A percentile compares a stretch with the other conserved stretches of the same genome.
These are phyloP conservation scores for Ogataea pignaliae DNA, from an alignment of 805 yeast genomes.

Conservation along the genomic window DNA sequence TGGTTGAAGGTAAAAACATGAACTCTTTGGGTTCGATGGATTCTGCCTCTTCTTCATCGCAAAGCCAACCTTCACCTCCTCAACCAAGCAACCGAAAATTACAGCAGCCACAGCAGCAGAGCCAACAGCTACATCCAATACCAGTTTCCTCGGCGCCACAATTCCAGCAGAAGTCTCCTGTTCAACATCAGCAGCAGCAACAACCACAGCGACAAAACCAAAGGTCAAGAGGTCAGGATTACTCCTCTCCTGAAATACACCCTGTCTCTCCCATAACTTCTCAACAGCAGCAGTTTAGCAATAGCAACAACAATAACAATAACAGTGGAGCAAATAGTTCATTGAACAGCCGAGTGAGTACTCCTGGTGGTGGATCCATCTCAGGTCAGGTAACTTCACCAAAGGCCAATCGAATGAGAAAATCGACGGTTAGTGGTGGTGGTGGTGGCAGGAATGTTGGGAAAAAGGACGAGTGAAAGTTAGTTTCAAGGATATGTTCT, in stretches of 20 bases:
- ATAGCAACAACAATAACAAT: not conserved
- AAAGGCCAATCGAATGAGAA: not conserved
- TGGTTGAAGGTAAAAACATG: not conserved
- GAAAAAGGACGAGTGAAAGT: not conserved
- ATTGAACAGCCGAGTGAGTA: not conserved
- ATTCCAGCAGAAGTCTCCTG: not conserved
- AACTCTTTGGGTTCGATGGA: not conserved
- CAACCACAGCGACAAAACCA: conserved; percentile 3
- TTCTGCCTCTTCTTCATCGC: not conserved
- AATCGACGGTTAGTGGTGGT: not conserved
- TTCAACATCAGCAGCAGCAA: not conserved
- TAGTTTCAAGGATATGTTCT: no score
- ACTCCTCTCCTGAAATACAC: conserved; percentile 6
- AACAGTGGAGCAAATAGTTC: not conserved
- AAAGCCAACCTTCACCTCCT: no score
- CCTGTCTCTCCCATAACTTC: conserved; percentile 5
- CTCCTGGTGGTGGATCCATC: not conserved
- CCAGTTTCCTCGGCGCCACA: no score
- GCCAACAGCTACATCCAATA: not conserved
- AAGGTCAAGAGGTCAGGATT: not conserved
- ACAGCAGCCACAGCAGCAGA: not conserved
- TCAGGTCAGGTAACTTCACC: not conserved
- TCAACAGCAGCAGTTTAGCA: not conserved
- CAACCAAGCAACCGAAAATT: not conserved
- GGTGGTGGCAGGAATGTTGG: not conserved